phyloP scores from a whole-genome alignment of 495 filamentous ascomycete species.

The Aspergillus kassunensis region DNA sequence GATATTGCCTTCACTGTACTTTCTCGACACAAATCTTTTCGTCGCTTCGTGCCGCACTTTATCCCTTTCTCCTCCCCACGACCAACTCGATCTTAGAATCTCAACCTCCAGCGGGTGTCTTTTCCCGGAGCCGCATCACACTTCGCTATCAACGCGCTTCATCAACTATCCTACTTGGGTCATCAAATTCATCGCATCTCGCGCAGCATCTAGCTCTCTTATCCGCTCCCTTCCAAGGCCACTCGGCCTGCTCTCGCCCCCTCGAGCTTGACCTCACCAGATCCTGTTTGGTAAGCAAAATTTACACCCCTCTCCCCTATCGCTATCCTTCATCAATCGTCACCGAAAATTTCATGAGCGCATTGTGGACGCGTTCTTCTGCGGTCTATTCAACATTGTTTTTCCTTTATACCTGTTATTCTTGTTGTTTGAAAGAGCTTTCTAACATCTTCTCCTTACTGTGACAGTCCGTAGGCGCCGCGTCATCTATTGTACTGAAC shows the following conservation, averaged over 20 bases:
- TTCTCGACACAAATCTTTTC: slow-evolving; percentile 6
- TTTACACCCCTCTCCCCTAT: slow-evolving; percentile 7
- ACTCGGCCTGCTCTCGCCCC: slow-evolving; percentile 7
- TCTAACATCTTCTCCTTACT: slow-evolving; percentile 10
- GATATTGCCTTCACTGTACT: background rate
- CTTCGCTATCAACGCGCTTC: slow-evolving; percentile 15
- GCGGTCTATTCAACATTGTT: background rate
- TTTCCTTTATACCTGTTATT: background rate
- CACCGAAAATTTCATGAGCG: slow-evolving; percentile 23
- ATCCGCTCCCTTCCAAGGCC: slow-evolving; percentile 3
- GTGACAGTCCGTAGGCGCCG: slow-evolving; percentile 37
- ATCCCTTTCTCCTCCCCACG: slow-evolving; percentile 8
- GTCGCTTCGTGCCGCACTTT: slow-evolving; percentile 11
- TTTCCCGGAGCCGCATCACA: slow-evolving; percentile 16
- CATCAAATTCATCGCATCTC: slow-evolving; percentile 4
- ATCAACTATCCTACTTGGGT: background rate
- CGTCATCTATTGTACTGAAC: slow-evolving; percentile 34
- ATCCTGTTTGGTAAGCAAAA: slow-evolving; percentile 14
- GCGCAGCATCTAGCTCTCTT: background rate
- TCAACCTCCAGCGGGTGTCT: slow-evolving; percentile 5
- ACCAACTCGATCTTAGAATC: slow-evolving; percentile 5
- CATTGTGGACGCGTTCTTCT: slow-evolving; percentile 26
- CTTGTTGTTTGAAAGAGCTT: background rate
- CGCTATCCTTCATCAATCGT: slow-evolving; percentile 2
- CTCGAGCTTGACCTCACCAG: slow-evolving; percentile 8